Conservation (phyloP, 2,329 filamentous ascomycete genomes). For the Exophiala sp. region DNA sequence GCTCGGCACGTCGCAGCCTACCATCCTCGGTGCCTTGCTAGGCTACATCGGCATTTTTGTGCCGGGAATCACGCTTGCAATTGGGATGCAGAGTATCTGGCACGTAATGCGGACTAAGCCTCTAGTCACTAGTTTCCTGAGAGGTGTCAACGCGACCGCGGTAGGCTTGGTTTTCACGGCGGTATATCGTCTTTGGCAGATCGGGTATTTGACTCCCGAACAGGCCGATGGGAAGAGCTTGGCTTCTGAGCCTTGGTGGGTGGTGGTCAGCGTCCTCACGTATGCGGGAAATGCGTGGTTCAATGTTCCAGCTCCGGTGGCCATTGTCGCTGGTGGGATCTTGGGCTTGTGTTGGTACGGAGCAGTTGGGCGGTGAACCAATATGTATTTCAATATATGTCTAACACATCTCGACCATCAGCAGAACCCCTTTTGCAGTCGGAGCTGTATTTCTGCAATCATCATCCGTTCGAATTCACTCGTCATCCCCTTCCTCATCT, state of each 20-base stretch:
- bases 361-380: constrained; percentile 32
- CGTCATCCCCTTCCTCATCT: constrained; percentile 74
- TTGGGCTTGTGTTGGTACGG: constrained; percentile 49
- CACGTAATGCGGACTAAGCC: constrained; percentile 44
- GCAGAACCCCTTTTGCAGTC: too few species aligned
- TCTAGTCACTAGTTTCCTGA: constrained; percentile 49
- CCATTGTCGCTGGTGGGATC: constrained; percentile 47
- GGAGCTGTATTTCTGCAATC: not conserved
- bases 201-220: constrained; percentile 55
- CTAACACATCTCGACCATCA: too few species aligned
- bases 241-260: constrained; percentile 61
- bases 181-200: constrained; percentile 61
- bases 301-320: constrained; percentile 40
- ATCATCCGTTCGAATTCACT: constrained; percentile 30
- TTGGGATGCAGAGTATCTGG: constrained; percentile 51
- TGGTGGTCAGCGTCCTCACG: constrained; percentile 54
- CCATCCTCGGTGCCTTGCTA: constrained; percentile 49
- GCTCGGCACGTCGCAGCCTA: constrained; percentile 35
- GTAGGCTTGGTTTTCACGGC: constrained; percentile 63
- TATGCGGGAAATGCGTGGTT: constrained; percentile 52
- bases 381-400: too few species aligned
- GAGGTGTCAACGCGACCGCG: constrained; percentile 59
- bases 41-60: constrained; percentile 53
- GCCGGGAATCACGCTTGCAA: constrained; percentile 46
- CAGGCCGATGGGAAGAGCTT: constrained; percentile 51